Evolutionary conservation across 2,329 filamentous ascomycete species (phyloP), one percentile per base, ranked within the genome.

Genomic region (Ophiostoma quercus): DNA sequence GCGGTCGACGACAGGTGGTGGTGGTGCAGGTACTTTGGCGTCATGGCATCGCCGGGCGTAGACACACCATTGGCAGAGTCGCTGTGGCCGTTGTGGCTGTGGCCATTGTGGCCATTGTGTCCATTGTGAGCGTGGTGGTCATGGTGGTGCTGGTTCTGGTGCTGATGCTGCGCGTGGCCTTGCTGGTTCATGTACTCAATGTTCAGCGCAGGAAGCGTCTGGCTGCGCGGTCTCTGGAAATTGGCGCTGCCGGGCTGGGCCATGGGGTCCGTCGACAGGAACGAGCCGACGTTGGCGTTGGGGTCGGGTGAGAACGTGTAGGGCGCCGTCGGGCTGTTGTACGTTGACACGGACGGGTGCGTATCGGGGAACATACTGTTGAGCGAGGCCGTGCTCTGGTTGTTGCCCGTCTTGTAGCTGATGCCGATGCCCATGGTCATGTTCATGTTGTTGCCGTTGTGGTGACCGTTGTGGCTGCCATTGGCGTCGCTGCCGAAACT

Each of bases 191-290:
- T 79, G 71, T 83, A 86, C 70, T 86, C 89, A 63, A 90, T 82
- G 69, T 87, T 88, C 60, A 92, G 81, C 63, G 89, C 88, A 0
- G 93, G 92, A 73, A 96, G 93, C 0, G 92, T 96, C 78, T 96
- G 92, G 77, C 92, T 95, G 76, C 92, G 85, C n/a, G 91, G 92
- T 70, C 92, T 85, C 75, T 90, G 89, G 73, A 89, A 88, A 75
- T 87, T 87, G 68, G 82, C 80, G 70, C 76, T 76, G 41, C 77
- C 80, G 5, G 76, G 76, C 4, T 78, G 78, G 9, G 80, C 74
- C 47, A 79, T 77, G 39, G 79, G 78, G 57, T 84, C 82, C 60
- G 79, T 73, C 0, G 77, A 71, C 32, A 81, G 75, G 76, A 94
- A 95, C 0, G 87, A 85, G 68, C 88, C 89, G 3, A 84, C 84